Base-by-base conservation (phyloP, 1,139 yeast species). In the Hyphopichia wangnamkhiaoensis region DNA sequence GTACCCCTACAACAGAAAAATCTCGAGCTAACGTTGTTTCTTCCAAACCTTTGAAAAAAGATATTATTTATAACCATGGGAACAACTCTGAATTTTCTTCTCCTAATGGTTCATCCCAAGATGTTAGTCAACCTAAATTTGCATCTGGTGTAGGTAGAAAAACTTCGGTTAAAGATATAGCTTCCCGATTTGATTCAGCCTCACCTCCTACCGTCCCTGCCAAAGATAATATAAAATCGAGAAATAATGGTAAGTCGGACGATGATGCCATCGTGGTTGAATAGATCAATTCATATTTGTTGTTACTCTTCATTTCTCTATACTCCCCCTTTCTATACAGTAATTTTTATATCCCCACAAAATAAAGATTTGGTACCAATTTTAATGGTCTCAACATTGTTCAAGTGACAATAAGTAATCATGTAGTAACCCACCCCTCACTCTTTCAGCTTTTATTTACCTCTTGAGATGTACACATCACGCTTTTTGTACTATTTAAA, bases 121-220 rank as follows among this genome's bases (percentile, higher is more conserved):
- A 61, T 12, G 54, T 56, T 23, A 44, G 54, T 8, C 67, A 63
- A 38, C 70, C 71, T 1, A 62, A 61, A 39, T 65, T 63, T 42
- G 50, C 58, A 3, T 45, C 62, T 5, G 48, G 58, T 16, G 43
- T 64, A 42, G 68, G 46, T 10, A 54, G 70, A 39, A 63, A 58
- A 40, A 54, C 70, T 5, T 65, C 71, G 2, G 69, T 64, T 5
- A 65, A 65, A 42, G 70, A 64, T 41, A 46, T 65, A 37, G 69
- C 70, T 1, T 54, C 55, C 15, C 54, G 57, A 39, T 63, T 61
- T 42, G 70, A 65, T 36, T 53, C 59, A 4, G 51, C 58, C 3
- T 31, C 48, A 3, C 49, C 52, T 6, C 37, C 37, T 9, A 13
- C 24, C 7, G 30, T 35, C 13, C 34, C 38, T 5, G 12, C 18